Evolutionary conservation across 1,284 basidiomycete species (phyloP).

Genomic region (Leccinum pachyderme): DNA sequence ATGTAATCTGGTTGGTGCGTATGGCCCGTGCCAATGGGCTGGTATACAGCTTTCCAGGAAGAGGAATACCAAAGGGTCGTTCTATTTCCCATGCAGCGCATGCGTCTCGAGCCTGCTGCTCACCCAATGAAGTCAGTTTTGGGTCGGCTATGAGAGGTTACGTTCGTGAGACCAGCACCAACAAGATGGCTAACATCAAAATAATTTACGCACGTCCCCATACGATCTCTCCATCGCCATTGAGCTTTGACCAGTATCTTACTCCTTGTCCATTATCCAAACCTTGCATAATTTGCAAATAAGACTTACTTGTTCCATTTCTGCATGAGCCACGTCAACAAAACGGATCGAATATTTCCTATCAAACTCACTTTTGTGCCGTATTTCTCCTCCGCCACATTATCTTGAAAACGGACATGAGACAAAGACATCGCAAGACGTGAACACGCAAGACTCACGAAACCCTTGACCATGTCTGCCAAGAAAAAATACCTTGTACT

Average conservation of each 20-base stretch:
- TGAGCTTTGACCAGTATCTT: constrained; percentile 10
- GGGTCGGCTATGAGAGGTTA: constrained; percentile 4
- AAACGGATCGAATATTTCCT: neutral
- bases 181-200: neutral
- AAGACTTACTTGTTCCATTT: constrained; percentile 8
- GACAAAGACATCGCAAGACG: neutral
- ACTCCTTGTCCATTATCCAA: neutral
- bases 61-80: constrained; percentile 32
- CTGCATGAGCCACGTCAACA: neutral
- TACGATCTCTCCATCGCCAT: constrained; percentile 4
- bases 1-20: constrained; percentile 64
- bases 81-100: neutral
- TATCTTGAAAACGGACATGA: constrained; percentile 4
- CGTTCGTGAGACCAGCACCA: neutral
- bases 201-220: constrained; percentile 8
- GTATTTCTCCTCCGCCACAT: constrained; percentile 6
- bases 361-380: constrained; percentile 1
- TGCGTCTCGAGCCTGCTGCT: neutral
- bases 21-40: constrained; percentile 58
- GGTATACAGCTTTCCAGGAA: constrained; percentile 53
- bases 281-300: neutral
- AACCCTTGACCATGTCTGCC: constrained; percentile 11
- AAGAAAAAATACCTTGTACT: constrained; percentile 63
- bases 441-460: constrained; percentile 2
- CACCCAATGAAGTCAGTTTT: constrained; percentile 5